phyloP scores from a whole-genome alignment of 306 rosid species.

The Myrica gale region DNA sequence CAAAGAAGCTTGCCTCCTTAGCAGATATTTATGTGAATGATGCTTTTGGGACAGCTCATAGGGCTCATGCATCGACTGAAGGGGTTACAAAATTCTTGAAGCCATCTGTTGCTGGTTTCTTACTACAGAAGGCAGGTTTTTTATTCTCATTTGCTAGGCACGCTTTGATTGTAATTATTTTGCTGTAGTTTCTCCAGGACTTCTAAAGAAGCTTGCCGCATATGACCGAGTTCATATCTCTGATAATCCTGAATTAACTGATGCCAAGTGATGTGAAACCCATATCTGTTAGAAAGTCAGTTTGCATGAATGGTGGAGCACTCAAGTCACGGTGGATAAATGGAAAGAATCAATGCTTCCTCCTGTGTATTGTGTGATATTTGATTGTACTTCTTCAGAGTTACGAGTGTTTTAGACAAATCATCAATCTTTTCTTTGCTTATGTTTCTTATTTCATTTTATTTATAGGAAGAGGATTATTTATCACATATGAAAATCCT shows the following conservation, averaged over 20 bases:
- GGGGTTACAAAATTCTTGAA: conserved; percentile 95
- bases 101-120: conserved; percentile 98
- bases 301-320: neutral
- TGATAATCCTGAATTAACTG: neutral
- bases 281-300: neutral
- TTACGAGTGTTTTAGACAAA: neutral
- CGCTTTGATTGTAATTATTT: conserved; percentile 6
- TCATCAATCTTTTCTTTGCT: neutral
- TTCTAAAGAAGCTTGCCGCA: conserved; percentile 2
- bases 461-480: neutral
- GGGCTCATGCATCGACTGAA: conserved; percentile 99
- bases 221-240: neutral
- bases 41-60: conserved; percentile 98
- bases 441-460: neutral
- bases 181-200: neutral
- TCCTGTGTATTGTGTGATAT: neutral
- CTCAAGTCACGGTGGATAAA: neutral
- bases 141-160: neutral
- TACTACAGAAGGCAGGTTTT: conserved; percentile 81
- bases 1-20: conserved; percentile 86
- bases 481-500: neutral
- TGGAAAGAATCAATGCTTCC: conserved; percentile 9
- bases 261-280: neutral
- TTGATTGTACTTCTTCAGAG: neutral
- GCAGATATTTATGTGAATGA: conserved; percentile 96